phyloP scores from a whole-genome alignment of 257 asterid species.

The Mitragyna speciosa region DNA sequence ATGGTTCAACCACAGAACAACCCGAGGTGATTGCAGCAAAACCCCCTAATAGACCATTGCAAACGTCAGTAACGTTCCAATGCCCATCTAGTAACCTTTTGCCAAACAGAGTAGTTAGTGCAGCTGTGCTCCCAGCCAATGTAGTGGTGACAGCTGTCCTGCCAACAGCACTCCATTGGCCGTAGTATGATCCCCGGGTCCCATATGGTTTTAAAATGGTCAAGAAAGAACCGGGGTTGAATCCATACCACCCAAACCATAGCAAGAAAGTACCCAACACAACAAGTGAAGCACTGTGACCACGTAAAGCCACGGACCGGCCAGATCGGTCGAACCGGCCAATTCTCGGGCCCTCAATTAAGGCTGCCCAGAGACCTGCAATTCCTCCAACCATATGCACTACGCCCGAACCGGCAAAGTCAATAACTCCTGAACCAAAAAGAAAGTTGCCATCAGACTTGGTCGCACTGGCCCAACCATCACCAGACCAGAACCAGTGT shows the following conservation, averaged over 20 bases:
- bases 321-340: slow-evolving; percentile 44
- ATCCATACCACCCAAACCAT: slow-evolving; percentile 58
- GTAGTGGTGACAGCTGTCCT: slow-evolving; percentile 58
- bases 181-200: slow-evolving; percentile 30
- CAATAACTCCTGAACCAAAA: slow-evolving; percentile 53
- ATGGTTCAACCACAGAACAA: slow-evolving; percentile 54
- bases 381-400: slow-evolving; percentile 51
- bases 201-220: slow-evolving; percentile 33
- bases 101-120: slow-evolving; percentile 43
- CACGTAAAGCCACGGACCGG: slow-evolving; percentile 32
- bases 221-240: slow-evolving; percentile 47
- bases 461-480: slow-evolving; percentile 50
- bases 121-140: slow-evolving; percentile 50
- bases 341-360: slow-evolving; percentile 50
- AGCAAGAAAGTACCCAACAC: slow-evolving; percentile 44
- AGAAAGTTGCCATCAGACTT: slow-evolving; percentile 18
- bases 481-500: slow-evolving; percentile 54
- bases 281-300: slow-evolving; percentile 50
- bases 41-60: slow-evolving; percentile 51
- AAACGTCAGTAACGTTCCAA: slow-evolving; percentile 48
- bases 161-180: slow-evolving; percentile 57
- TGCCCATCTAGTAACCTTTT: slow-evolving; percentile 39
- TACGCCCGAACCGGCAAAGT: slow-evolving; percentile 58
- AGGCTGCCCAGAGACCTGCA: slow-evolving; percentile 42
- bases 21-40: slow-evolving; percentile 53